These are phyloP conservation scores for Cetradonia linearis DNA, from an alignment of 495 filamentous ascomycete species.

Conservation along the genomic window DNA sequence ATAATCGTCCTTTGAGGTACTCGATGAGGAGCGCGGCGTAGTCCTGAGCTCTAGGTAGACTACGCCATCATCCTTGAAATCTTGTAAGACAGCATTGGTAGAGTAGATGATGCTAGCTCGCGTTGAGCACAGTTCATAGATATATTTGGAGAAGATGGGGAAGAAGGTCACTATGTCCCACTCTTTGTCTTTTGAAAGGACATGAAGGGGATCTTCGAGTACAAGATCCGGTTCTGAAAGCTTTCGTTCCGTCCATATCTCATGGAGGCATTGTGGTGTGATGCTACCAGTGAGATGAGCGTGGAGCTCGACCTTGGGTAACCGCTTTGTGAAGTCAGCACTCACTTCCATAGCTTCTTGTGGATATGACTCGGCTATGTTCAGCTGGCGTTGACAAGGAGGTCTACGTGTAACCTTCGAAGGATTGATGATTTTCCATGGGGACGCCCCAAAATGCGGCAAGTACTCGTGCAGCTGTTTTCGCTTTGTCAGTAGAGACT, in stretches of 20 bases:
- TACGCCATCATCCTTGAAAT: conserved; percentile 63
- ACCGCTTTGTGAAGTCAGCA: background rate
- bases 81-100: conserved; percentile 56
- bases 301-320: conserved; percentile 49
- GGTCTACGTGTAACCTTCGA: too few species aligned
- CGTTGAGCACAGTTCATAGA: conserved; percentile 61
- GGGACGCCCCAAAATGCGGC: too few species aligned
- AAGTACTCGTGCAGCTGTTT: too few species aligned
- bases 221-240: conserved; percentile 35
- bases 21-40: conserved; percentile 55
- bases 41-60: conserved; percentile 75
- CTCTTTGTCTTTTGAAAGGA: conserved; percentile 53
- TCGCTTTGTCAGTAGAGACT: too few species aligned
- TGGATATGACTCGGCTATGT: background rate
- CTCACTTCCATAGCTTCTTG: background rate
- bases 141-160: conserved; percentile 65
- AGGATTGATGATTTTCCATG: too few species aligned
- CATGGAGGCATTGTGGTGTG: conserved; percentile 61
- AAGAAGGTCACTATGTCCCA: conserved; percentile 50
- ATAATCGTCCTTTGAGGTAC: conserved; percentile 52
- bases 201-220: conserved; percentile 57
- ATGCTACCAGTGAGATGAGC: conserved; percentile 79
- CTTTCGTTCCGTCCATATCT: conserved; percentile 59
- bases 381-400: too few species aligned
- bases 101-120: conserved; percentile 46